Evolutionary conservation across 805 yeast species (phyloP).

Genomic region (Lipomyces kockii): DNA sequence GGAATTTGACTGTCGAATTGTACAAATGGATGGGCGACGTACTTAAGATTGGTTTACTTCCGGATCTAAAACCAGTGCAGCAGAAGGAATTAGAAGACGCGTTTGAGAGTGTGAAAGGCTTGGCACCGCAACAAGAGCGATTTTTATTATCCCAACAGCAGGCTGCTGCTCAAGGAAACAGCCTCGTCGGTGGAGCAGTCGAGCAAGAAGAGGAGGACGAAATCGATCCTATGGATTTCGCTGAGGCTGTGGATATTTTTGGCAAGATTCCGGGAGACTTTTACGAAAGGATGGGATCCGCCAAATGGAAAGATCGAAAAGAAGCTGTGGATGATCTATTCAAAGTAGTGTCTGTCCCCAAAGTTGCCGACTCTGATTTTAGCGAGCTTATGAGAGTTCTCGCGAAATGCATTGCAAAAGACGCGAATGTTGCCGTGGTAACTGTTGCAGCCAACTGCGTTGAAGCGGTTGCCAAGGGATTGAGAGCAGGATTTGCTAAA

Average conservation of each 20-base stretch:
- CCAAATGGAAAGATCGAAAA: slow-evolving; percentile 91
- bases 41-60: slow-evolving; percentile 62
- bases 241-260: slow-evolving; percentile 71
- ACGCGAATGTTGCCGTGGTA: slow-evolving; percentile 87
- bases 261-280: slow-evolving; percentile 70
- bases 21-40: slow-evolving; percentile 74
- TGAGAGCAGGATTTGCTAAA: slow-evolving; percentile 59
- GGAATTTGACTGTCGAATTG: slow-evolving; percentile 67
- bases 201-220: slow-evolving; percentile 47
- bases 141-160: slow-evolving; percentile 59
- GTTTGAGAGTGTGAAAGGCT: slow-evolving; percentile 57
- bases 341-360: slow-evolving; percentile 51
- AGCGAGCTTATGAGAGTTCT: slow-evolving; percentile 62
- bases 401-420: slow-evolving; percentile 71
- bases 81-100: slow-evolving; percentile 78
- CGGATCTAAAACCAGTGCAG: slow-evolving; percentile 86
- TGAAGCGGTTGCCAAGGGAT: slow-evolving; percentile 65
- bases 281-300: slow-evolving; percentile 56
- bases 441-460: slow-evolving; percentile 73
- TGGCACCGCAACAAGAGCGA: slow-evolving; percentile 55
- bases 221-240: slow-evolving; percentile 71
- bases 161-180: slow-evolving; percentile 43
- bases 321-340: slow-evolving; percentile 72
- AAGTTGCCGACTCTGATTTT: slow-evolving; percentile 65
- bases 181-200: slow-evolving; percentile 31